phyloP scores from a whole-genome alignment of 257 asterid genomes.

The Apocynum venetum region DNA sequence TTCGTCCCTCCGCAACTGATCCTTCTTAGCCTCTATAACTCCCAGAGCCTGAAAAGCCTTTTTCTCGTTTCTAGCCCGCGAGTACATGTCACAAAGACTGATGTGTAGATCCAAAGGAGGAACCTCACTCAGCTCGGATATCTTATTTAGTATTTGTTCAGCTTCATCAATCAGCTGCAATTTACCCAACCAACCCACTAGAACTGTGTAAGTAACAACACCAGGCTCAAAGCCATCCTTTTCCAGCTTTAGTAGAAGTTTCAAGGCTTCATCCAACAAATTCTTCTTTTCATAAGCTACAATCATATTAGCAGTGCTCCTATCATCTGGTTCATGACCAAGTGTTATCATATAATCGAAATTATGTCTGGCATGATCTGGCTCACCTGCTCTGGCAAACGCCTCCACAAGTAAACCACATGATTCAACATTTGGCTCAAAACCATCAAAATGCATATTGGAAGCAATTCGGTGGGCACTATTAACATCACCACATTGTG shows the following conservation, averaged over 20 bases:
- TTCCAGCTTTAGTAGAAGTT: constrained; percentile 63
- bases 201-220: constrained; percentile 57
- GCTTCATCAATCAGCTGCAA: constrained; percentile 74
- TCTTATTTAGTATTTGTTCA: constrained; percentile 68
- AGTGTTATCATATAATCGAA: constrained; percentile 53
- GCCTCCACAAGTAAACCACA: constrained; percentile 62
- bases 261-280: constrained; percentile 54
- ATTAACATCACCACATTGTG: constrained; percentile 31
- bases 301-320: constrained; percentile 59
- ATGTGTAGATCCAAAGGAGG: constrained; percentile 70
- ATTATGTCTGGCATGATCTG: constrained; percentile 36
- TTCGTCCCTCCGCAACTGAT: constrained; percentile 46
- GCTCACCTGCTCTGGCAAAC: constrained; percentile 32
- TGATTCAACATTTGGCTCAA: constrained; percentile 42
- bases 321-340: constrained; percentile 79
- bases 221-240: constrained; percentile 72
- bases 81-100: constrained; percentile 75
- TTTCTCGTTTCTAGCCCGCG: constrained; percentile 54
- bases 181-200: constrained; percentile 74
- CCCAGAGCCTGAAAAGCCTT: constrained; percentile 82
- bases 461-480: constrained; percentile 42
- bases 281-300: constrained; percentile 55
- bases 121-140: constrained; percentile 60
- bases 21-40: constrained; percentile 70
- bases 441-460: constrained; percentile 52